Base-by-base conservation (phyloP, 306 rosid genomes). In the Gastrolobium bilobum region DNA sequence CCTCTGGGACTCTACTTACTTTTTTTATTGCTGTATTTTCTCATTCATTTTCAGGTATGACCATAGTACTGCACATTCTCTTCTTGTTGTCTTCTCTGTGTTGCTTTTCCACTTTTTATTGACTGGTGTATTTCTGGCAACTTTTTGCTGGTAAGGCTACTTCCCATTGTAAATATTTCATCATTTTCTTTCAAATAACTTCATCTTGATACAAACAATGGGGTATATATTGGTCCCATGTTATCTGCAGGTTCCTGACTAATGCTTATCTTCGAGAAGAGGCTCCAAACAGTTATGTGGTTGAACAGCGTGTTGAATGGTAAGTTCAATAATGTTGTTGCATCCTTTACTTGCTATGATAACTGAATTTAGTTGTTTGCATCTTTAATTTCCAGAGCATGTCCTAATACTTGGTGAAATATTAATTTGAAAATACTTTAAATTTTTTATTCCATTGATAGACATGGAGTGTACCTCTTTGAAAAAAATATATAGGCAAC, bases 291-390 rank as follows among this genome's bases (percentile, higher is more conserved):
- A 96, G 98, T 82, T 93, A 96, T 86, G 99, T 93, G 72, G 99
- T 96, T 83, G 99, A 96, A 92, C 99, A 96, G 81, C 98, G 92
- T 76, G 99, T 96, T 84, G 99, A 96, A 90, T 96, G 99, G 99
- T 83, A 84, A 79, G 91, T 82, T 51, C 15, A 43, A 54, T 43
- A 59, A 62, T 54, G 51, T 82, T 61, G 29, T 65, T 78, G 72
- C 44, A 50, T 42, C 56, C 38, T 63, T 66, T 53, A 48, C 72
- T 20, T 62, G 35, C 53, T 46, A 39, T 76, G 73, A 38, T 64
- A 57, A 61, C 60, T 37, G 75, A 54, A 73, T 42, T 42, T n/a
- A 54, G 63, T 53, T 65, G 68, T 37, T 66, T 81, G 6, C 78
- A 61, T 69, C 61, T 67, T 82, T 56, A 72, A 37, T 79, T 47